These are phyloP conservation scores for Parafenestella ontariensis DNA, from an alignment of 2,329 filamentous ascomycete species.

Conservation along the genomic window DNA sequence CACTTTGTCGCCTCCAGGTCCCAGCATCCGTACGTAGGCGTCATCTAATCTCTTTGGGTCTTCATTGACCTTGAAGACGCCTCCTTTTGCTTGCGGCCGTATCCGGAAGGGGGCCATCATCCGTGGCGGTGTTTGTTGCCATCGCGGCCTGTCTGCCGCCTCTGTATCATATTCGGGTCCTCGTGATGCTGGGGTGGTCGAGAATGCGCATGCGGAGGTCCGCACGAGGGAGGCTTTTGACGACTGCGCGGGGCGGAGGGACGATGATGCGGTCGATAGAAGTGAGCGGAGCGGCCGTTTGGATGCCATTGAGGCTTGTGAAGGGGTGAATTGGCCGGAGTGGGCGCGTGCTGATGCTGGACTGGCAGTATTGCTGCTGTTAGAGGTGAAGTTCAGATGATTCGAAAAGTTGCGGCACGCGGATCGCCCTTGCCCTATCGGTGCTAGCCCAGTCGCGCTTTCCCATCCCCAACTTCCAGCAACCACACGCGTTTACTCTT, in stretches of 20 bases:
- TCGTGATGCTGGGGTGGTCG: conserved; percentile 29
- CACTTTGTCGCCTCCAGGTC: conserved; percentile 72
- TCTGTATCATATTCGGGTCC: conserved; percentile 42
- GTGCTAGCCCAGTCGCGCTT: conserved; percentile 22
- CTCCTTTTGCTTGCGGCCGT: conserved; percentile 64
- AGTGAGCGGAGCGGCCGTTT: conserved; percentile 51
- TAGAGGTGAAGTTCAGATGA: conserved; percentile 29
- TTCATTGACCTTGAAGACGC: conserved; percentile 74
- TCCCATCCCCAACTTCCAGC: conserved; percentile 19
- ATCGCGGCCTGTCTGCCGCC: conserved; percentile 52
- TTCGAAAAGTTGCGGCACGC: conserved; percentile 40
- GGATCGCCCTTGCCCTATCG: conserved; percentile 23
- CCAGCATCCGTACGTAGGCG: conserved; percentile 79
- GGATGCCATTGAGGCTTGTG: conserved; percentile 54
- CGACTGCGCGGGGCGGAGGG: conserved; percentile 33
- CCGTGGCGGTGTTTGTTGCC: conserved; percentile 57
- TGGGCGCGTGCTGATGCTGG: conserved; percentile 15
- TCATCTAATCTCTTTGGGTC: conserved; percentile 76
- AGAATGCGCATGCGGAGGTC: conserved; percentile 49
- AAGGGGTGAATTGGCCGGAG: conserved; percentile 19
- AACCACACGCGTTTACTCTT: conserved; percentile 12
- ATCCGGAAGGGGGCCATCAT: conserved; percentile 60
- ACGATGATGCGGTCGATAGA: conserved; percentile 32
- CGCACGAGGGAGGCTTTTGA: conserved; percentile 34
- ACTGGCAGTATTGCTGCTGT: conserved; percentile 10